Evolutionary conservation across 1,284 basidiomycete genomes (phyloP).

Genomic region (Ganoderma boninense): DNA sequence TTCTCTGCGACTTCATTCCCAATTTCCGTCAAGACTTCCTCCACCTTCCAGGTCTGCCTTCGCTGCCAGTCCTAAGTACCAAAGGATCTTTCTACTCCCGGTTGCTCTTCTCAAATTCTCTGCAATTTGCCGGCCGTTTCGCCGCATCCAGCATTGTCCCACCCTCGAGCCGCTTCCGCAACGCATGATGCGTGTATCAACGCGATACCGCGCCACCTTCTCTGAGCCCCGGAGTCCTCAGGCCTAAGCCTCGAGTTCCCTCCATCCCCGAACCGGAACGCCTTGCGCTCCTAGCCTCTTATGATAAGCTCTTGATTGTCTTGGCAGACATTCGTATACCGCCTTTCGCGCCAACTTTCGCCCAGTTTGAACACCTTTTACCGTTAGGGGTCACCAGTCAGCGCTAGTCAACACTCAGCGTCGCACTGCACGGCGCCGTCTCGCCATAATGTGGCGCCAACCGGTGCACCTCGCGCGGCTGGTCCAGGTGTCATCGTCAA

Average conservation of each 20-base stretch:
- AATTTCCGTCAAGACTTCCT: background rate
- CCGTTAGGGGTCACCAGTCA: no score
- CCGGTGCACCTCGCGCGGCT: background rate
- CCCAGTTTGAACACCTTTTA: background rate
- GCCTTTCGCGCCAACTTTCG: background rate
- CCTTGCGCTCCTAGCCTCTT: background rate
- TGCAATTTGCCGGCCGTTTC: background rate
- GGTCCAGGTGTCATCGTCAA: background rate
- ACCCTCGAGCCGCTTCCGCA: constrained; percentile 1
- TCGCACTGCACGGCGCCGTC: background rate
- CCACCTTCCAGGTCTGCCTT: background rate
- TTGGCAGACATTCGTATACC: background rate
- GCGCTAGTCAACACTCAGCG: no score
- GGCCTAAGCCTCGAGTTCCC: background rate
- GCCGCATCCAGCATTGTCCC: constrained; percentile 1
- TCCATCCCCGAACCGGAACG: constrained; percentile 7
- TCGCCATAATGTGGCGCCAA: constrained; percentile 5
- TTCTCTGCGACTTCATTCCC: background rate
- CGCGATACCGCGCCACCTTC: background rate
- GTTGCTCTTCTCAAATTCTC: background rate
- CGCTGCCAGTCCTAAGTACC: background rate
- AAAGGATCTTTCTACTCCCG: background rate
- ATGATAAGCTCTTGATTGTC: background rate
- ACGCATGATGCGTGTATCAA: constrained; percentile 3
- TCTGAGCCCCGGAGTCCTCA: background rate